These are phyloP conservation scores for Paecilomyces dactylethromorphus DNA, from an alignment of 2,329 filamentous ascomycete genomes.

Conservation along the genomic window DNA sequence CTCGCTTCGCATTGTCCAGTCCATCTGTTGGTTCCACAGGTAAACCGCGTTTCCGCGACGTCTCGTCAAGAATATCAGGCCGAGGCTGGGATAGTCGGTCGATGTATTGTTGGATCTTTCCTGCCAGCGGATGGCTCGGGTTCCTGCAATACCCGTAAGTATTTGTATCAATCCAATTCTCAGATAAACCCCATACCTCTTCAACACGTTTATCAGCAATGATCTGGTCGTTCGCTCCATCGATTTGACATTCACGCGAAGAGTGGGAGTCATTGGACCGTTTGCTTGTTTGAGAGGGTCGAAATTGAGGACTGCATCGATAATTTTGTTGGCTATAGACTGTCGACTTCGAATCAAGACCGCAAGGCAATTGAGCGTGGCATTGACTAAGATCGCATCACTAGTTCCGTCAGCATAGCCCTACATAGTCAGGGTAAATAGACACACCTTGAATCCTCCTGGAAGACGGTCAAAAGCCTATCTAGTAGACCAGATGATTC, in stretches of 20 bases:
- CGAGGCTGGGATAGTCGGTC: constrained; percentile 75
- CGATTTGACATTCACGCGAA: constrained; percentile 77
- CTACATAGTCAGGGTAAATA: background rate
- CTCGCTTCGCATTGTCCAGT: constrained; percentile 72
- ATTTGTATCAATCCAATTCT: background rate
- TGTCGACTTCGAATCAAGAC: constrained; percentile 76
- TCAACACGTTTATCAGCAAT: constrained; percentile 74
- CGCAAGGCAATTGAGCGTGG: constrained; percentile 82
- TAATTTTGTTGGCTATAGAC: constrained; percentile 73
- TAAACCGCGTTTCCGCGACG: constrained; percentile 66
- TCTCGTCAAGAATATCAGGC: constrained; percentile 72
- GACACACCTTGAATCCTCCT: constrained; percentile 72
- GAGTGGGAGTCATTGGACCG: constrained; percentile 68
- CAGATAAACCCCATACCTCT: constrained; percentile 50
- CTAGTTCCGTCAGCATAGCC: constrained; percentile 37
- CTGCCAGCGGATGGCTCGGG: constrained; percentile 66
- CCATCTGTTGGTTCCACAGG: constrained; percentile 65
- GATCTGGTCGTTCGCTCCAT: constrained; percentile 91
- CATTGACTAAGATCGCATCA: constrained; percentile 82
- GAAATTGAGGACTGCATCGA: constrained; percentile 81
- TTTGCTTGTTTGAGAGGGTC: constrained; percentile 80
- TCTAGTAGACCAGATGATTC: constrained; percentile 89
- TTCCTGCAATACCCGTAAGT: constrained; percentile 51
- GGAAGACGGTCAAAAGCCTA: constrained; percentile 74
- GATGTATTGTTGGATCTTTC: constrained; percentile 79